Conservation (phyloP, 331 rosid species). For the Pyrus hybrid region DNA sequence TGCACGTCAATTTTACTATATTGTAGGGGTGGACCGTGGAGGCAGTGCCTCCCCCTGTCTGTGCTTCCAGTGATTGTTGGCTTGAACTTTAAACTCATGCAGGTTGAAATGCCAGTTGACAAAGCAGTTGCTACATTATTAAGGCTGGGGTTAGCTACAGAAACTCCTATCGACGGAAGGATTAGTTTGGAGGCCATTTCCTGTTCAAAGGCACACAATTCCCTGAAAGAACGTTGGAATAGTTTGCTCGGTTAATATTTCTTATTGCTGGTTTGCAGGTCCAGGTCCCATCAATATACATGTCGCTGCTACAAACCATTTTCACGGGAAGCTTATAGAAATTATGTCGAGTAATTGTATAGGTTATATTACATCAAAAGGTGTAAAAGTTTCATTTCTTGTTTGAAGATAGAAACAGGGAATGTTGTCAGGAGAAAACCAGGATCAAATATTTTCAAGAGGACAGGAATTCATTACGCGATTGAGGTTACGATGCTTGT, state of each 20-base stretch:
- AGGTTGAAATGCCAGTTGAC: conserved; percentile 91
- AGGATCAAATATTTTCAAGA: neutral
- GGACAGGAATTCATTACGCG: neutral
- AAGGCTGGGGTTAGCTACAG: conserved; percentile 68
- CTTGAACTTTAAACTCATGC: conserved; percentile 15
- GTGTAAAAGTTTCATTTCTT: neutral
- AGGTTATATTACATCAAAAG: neutral
- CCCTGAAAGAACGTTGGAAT: conserved; percentile 68
- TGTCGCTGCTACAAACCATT: neutral
- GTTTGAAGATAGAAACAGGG: neutral
- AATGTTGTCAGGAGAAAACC: neutral
- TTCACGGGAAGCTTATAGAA: neutral
- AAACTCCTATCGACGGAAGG: conserved; percentile 44
- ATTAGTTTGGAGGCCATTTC: conserved; percentile 45
- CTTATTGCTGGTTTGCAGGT: neutral
- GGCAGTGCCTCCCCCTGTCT: neutral
- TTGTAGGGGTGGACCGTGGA: no score
- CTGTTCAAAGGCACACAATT: conserved; percentile 51
- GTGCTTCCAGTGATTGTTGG: neutral
- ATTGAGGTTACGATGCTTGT: neutral
- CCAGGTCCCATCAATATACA: neutral
- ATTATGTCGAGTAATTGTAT: neutral
- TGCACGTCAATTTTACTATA: neutral
- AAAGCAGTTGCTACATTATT: conserved; percentile 47
- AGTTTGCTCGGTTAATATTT: conserved; percentile 34